Evolutionary conservation across 2,329 filamentous ascomycete genomes (phyloP), one percentile per base, ranked within the genome.

Genomic region (Cercospora nicotianae): DNA sequence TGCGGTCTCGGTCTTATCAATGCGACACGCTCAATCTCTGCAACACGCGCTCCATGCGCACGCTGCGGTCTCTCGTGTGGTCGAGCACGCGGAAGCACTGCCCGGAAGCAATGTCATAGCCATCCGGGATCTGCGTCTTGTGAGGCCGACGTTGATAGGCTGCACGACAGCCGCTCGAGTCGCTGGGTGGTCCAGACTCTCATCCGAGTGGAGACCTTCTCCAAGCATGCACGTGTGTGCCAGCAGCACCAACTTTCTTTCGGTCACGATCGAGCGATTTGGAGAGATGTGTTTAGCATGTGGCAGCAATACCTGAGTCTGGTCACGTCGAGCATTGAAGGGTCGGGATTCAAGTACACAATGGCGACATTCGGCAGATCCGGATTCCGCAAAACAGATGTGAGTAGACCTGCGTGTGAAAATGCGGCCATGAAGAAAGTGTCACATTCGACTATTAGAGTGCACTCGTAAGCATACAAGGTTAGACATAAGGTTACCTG

Each of bases 61-160:
- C 36, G 60, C 53, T 64, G 60, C 48, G 53, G 63, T 67, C 60
- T 60, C 28, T 61, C 63, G 53, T 61, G 28, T 13, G 16, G 33
- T 57, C 31, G 45, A 60, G 59, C 45, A 61, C 57, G 57, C 63
- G 45, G 57, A 64, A 60, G 66, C 59, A 28, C 55, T 33, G 63
- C 31, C 61, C 61, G 57, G 60, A 39, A 30, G 45, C 36, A 36
- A 55, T 42, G 64, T 64, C 31, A 53, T 64, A 33, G 36, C 39
- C 36, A 42, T 28, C 51, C 62, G 51, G 53, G 51, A 57, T 57
- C 62, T 53, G 51, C 36, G 13, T 55, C 48, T 57, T 8, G 26
- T 20, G 18, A 33, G 20, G 31, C 39, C 30, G 16, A 57, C 48
- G 31, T 3, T 55, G 48, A 64, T 57, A 57, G 61, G 48, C 45